A percentile compares a stretch with the other conserved stretches of the same genome.
phyloP scores from a whole-genome alignment of 140 eudicot species.

The Oenanthe javanica region DNA sequence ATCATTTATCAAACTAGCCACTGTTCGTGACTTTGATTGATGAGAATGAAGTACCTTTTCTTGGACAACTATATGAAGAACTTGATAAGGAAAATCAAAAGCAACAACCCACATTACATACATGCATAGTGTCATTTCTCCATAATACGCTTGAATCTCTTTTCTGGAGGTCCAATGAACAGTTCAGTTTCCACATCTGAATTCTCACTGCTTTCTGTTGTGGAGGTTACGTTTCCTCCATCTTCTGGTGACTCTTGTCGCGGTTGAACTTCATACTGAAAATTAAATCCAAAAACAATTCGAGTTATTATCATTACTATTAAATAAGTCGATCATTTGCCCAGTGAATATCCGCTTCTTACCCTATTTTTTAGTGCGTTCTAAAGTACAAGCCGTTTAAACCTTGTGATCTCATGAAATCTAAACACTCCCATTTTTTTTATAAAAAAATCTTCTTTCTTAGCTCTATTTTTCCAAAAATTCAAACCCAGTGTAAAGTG shows the following conservation, averaged over 20 bases:
- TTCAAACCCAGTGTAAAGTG: background rate
- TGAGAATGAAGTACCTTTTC: background rate
- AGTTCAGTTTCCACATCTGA: constrained; percentile 86
- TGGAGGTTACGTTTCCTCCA: constrained; percentile 11
- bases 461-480: too few relatives aligned
- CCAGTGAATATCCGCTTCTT: too few relatives aligned
- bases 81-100: background rate
- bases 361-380: too few relatives aligned
- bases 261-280: constrained; percentile 28
- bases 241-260: constrained; percentile 32
- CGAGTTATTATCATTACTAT: background rate
- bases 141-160: constrained; percentile 30
- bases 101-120: background rate
- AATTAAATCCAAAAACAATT: background rate
- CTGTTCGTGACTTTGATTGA: background rate
- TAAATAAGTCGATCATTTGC: too few relatives aligned
- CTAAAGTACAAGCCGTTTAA: too few relatives aligned
- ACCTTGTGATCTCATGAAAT: too few relatives aligned
- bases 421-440: background rate
- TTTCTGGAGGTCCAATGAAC: constrained; percentile 70
- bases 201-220: constrained; percentile 42
- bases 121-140: background rate
- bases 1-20: background rate
- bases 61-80: background rate
- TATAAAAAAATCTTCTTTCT: too few relatives aligned